A percentile compares a stretch with the other conserved stretches of the same genome.
Evolutionary conservation across 768 basidiomycete species (phyloP).

Genomic region (Agrocybe praecox): DNA sequence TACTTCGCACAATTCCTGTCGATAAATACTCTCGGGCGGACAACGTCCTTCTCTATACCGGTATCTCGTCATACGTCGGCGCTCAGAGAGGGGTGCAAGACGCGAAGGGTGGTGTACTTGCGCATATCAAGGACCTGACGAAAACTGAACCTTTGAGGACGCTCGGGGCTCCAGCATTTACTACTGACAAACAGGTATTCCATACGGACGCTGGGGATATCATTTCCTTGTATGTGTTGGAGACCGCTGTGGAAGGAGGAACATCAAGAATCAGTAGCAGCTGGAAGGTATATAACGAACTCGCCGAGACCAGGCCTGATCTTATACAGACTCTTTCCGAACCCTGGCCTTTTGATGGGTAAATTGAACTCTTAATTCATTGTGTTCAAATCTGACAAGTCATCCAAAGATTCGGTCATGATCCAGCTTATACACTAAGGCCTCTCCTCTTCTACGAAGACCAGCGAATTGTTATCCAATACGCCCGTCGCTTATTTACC

Average conservation of each 20-base stretch:
- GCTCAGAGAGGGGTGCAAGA: slow-evolving; percentile 20
- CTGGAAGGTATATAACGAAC: slow-evolving; percentile 47
- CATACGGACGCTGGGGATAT: slow-evolving; percentile 47
- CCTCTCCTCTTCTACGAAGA: slow-evolving; percentile 43
- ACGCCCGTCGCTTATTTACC: slow-evolving; percentile 44
- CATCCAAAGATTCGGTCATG: slow-evolving; percentile 34
- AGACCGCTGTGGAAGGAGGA: slow-evolving; percentile 45
- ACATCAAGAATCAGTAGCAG: slow-evolving; percentile 45
- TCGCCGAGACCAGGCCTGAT: slow-evolving; percentile 49
- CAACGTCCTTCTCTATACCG: slow-evolving; percentile 43
- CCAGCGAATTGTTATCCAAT: slow-evolving; percentile 43
- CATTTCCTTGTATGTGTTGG: slow-evolving; percentile 43
- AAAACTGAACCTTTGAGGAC: slow-evolving; percentile 35
- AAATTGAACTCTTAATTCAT: neutral
- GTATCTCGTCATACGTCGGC: slow-evolving; percentile 26
- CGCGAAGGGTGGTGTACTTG: slow-evolving; percentile 33
- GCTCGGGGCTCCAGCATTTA: slow-evolving; percentile 45
- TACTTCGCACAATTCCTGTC: slow-evolving; percentile 45
- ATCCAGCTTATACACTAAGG: slow-evolving; percentile 36
- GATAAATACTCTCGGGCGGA: slow-evolving; percentile 41
- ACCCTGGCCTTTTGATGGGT: slow-evolving; percentile 44
- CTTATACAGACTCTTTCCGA: slow-evolving; percentile 42
- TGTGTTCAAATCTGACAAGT: neutral
- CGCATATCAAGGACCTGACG: slow-evolving; percentile 48
- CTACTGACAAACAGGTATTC: slow-evolving; percentile 51